phyloP scores from a whole-genome alignment of 768 basidiomycete species.

The Russula olivacea region DNA sequence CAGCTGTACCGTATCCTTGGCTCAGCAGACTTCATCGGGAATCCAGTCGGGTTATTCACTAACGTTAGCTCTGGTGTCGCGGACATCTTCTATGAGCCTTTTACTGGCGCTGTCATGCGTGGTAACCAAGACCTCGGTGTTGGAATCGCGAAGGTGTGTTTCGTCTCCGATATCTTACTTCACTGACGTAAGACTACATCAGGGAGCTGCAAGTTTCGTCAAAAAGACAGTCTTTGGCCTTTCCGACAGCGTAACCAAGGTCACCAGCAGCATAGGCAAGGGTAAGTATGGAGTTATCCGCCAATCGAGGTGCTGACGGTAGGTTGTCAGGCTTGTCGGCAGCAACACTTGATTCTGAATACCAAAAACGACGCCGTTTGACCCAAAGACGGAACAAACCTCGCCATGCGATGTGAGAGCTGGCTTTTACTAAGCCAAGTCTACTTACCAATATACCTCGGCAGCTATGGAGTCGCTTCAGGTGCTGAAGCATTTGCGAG shows the following conservation, averaged over 20 bases:
- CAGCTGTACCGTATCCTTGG: constrained; percentile 95
- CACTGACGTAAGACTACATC: constrained; percentile 8
- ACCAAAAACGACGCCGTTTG: constrained; percentile 83
- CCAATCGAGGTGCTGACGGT: background rate
- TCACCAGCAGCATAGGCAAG: constrained; percentile 96
- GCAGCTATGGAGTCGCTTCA: constrained; percentile 89
- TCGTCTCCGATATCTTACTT: background rate
- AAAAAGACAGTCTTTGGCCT: constrained; percentile 98
- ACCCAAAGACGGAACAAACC: constrained; percentile 90
- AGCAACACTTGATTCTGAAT: constrained; percentile 94
- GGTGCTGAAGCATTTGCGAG: constrained; percentile 92
- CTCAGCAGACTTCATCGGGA: constrained; percentile 95
- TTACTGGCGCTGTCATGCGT: constrained; percentile 93
- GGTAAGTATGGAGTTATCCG: constrained; percentile 41
- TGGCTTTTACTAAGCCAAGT: background rate
- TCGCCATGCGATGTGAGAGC: constrained; percentile 82
- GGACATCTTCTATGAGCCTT: constrained; percentile 98
- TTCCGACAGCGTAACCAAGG: constrained; percentile 94
- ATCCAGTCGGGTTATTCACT: constrained; percentile 95
- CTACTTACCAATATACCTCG: background rate
- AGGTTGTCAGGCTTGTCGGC: constrained; percentile 75
- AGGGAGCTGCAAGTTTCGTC: constrained; percentile 97
- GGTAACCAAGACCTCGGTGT: constrained; percentile 92
- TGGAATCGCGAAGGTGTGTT: constrained; percentile 81
- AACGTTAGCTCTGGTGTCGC: constrained; percentile 97